phyloP scores from a whole-genome alignment of 352 stramenopile genomes.

The Pythium phragmiticola region DNA sequence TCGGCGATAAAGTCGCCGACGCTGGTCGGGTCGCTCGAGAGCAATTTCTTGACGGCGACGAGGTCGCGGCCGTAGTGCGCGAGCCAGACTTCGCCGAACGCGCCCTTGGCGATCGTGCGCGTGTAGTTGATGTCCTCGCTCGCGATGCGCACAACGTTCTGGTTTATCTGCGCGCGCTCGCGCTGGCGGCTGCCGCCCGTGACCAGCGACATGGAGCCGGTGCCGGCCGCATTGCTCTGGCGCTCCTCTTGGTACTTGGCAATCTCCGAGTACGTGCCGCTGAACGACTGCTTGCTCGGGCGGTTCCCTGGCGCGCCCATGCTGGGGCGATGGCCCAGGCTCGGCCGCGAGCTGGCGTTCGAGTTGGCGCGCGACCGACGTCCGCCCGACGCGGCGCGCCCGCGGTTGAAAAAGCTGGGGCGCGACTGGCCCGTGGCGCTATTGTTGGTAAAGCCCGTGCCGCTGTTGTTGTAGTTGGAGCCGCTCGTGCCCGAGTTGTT shows the following conservation, averaged over 20 bases:
- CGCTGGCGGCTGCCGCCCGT: slow-evolving; percentile 22
- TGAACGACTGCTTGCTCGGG: slow-evolving; percentile 19
- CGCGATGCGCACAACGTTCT: slow-evolving; percentile 54
- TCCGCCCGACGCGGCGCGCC: slow-evolving; percentile 18
- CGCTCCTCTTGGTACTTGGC: slow-evolving; percentile 30
- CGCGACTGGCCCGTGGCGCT: slow-evolving; percentile 20
- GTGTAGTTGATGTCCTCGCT: slow-evolving; percentile 78
- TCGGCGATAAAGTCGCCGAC: slow-evolving; percentile 73
- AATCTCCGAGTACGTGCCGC: slow-evolving; percentile 31
- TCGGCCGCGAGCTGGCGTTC: slow-evolving; percentile 3
- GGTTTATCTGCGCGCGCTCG: slow-evolving; percentile 32
- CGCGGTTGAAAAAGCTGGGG: slow-evolving; percentile 20
- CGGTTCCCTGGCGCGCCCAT: background rate
- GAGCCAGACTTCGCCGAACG: slow-evolving; percentile 83
- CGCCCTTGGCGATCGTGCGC: slow-evolving; percentile 73
- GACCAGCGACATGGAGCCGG: slow-evolving; percentile 4
- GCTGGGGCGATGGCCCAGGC: slow-evolving; percentile 1
- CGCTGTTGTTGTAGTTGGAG: slow-evolving; percentile 6
- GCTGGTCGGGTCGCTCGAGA: slow-evolving; percentile 49
- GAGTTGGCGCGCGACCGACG: slow-evolving; percentile 16
- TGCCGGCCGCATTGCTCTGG: slow-evolving; percentile 6
- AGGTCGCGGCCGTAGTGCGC: slow-evolving; percentile 62
- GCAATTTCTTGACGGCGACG: slow-evolving; percentile 82
- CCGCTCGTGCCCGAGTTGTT: slow-evolving; percentile 13
- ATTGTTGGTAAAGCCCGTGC: slow-evolving; percentile 15